Evolutionary conservation across 495 filamentous ascomycete species (phyloP).

Genomic region (Aspergillus ostianus): DNA sequence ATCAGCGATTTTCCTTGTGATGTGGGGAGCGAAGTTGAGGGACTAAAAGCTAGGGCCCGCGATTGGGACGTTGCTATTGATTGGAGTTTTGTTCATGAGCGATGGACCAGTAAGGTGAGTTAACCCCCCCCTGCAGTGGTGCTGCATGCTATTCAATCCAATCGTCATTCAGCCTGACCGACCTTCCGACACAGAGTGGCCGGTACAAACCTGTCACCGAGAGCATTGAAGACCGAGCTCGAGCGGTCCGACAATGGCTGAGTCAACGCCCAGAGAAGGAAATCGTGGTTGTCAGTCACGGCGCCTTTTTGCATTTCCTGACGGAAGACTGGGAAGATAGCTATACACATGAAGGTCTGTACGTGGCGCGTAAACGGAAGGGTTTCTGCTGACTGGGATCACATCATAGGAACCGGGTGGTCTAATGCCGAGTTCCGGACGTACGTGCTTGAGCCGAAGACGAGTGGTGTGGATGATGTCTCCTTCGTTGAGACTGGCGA

Average conservation of each 20-base stretch:
- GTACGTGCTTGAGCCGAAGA: slow-evolving; percentile 55
- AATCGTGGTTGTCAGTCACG: slow-evolving; percentile 65
- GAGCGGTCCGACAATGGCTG: slow-evolving; percentile 56
- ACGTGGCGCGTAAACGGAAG: not conserved
- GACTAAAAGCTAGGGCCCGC: slow-evolving; percentile 57
- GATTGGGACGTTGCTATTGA: slow-evolving; percentile 49
- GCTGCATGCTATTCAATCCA: not conserved
- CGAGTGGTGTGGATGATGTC: slow-evolving; percentile 40
- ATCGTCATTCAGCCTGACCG: not conserved
- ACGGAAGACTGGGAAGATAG: slow-evolving; percentile 69
- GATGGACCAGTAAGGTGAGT: slow-evolving; percentile 59
- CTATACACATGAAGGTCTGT: slow-evolving; percentile 41
- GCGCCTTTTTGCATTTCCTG: slow-evolving; percentile 63
- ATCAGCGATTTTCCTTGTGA: slow-evolving; percentile 69
- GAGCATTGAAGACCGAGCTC: slow-evolving; percentile 58
- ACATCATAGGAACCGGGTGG: slow-evolving; percentile 66
- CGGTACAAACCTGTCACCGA: slow-evolving; percentile 50
- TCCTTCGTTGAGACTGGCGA: slow-evolving; percentile 55
- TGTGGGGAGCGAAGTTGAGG: slow-evolving; percentile 50
- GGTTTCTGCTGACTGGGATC: not conserved
- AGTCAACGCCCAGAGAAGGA: slow-evolving; percentile 40
- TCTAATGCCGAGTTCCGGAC: slow-evolving; percentile 68
- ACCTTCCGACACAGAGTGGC: slow-evolving; percentile 18
- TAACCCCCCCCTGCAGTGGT: not conserved
- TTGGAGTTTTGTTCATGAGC: slow-evolving; percentile 46